These are phyloP conservation scores for Silene uniflora DNA, from an alignment of 148 eudicot genomes.

Conservation along the genomic window DNA sequence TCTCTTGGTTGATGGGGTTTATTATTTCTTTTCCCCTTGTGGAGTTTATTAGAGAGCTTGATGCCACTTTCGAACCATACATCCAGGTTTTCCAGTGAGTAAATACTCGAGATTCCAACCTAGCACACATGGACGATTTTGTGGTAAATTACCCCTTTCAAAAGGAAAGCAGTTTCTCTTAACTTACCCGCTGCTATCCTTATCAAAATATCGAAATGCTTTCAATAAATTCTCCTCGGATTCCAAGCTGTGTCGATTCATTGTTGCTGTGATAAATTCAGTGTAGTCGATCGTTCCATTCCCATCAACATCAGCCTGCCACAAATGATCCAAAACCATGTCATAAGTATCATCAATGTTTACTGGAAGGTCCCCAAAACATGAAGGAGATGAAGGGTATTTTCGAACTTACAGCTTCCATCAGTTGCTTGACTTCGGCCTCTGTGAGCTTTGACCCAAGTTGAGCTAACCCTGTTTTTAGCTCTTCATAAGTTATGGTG, in stretches of 20 bases:
- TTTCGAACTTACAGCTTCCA: conserved; percentile 82
- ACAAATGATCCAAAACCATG: neutral
- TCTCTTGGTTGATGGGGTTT: too few relatives aligned
- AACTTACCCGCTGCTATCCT: conserved; percentile 79
- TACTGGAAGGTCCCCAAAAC: neutral
- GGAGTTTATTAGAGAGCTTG: too few relatives aligned
- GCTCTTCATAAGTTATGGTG: conserved; percentile 80
- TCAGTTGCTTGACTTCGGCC: conserved; percentile 79
- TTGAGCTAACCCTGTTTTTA: conserved; percentile 78
- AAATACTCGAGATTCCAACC: too few relatives aligned
- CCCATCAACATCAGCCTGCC: conserved; percentile 72
- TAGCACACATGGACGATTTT: too few relatives aligned
- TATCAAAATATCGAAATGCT: conserved; percentile 85
- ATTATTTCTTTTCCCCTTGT: too few relatives aligned
- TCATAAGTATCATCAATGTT: conserved; percentile 3
- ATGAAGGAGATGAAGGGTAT: neutral
- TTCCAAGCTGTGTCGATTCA: conserved; percentile 85
- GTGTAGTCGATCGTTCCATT: conserved; percentile 85
- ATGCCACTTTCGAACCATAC: too few relatives aligned
- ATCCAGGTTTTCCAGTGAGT: too few relatives aligned
- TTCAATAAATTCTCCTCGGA: conserved; percentile 73
- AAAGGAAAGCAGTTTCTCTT: neutral
- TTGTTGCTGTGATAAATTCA: conserved; percentile 85
- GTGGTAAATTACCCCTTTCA: too few relatives aligned
- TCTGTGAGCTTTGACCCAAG: conserved; percentile 85